These are phyloP conservation scores for Ceratobasidium sp. DNA, from an alignment of 1,284 basidiomycete genomes.

Conservation along the genomic window DNA sequence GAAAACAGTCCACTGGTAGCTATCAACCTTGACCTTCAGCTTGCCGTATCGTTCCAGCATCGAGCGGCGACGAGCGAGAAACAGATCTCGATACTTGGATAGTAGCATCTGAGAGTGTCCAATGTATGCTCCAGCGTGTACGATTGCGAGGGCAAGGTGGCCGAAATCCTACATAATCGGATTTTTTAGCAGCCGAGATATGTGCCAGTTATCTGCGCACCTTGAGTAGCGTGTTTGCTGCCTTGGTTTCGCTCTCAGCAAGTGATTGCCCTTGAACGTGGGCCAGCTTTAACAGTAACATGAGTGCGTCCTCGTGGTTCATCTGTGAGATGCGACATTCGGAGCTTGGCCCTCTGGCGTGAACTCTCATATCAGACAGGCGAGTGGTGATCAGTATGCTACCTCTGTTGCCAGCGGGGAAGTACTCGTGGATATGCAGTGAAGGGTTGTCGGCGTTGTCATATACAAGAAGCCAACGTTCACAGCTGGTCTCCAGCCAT, in stretches of 20 bases:
- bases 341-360: not conserved
- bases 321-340: not conserved
- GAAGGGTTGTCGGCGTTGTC: not conserved
- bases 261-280: not conserved
- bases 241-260: not conserved
- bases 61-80: too few species aligned
- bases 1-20: conserved; percentile 6
- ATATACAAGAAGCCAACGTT: not conserved
- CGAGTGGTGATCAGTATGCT: conserved; percentile 15
- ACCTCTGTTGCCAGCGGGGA: not conserved
- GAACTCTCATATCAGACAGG: not conserved
- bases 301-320: not conserved
- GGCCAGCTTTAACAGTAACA: not conserved
- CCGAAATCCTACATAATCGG: not conserved
- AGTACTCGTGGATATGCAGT: not conserved
- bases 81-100: not conserved
- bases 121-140: not conserved
- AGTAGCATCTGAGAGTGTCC: too few species aligned
- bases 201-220: not conserved
- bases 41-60: not conserved
- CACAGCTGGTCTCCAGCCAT: not conserved
- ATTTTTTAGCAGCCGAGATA: not conserved
- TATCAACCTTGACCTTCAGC: not conserved
- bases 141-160: not conserved
- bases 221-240: not conserved